phyloP scores from a whole-genome alignment of 495 filamentous ascomycete species.

The Neurospora sp. region DNA sequence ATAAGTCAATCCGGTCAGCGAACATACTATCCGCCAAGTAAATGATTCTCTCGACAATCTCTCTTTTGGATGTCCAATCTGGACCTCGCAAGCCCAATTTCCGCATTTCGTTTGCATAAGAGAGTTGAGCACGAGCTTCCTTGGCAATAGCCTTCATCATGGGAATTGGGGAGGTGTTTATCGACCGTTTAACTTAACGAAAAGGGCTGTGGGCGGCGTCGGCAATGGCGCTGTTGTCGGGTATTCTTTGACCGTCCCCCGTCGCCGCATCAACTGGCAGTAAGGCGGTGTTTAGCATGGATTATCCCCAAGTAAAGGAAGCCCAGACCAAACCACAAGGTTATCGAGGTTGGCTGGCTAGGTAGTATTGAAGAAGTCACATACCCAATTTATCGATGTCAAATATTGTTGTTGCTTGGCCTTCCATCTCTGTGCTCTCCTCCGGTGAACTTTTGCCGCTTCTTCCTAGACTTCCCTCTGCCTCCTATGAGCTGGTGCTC shows the following conservation, averaged over 20 bases:
- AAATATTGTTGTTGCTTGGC: background rate
- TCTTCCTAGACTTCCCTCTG: too few species aligned
- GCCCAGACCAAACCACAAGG: background rate
- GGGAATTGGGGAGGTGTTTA: background rate
- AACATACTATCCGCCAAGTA: too few species aligned
- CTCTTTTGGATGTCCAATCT: background rate
- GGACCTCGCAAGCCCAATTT: background rate
- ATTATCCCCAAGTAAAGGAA: background rate
- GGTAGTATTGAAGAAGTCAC: background rate
- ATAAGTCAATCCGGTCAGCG: too few species aligned
- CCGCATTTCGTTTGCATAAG: background rate
- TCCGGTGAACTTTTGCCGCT: background rate
- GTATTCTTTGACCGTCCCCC: background rate
- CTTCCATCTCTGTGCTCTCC: background rate
- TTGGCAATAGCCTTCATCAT: background rate
- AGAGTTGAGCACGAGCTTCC: background rate
- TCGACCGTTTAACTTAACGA: background rate
- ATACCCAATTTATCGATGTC: background rate
- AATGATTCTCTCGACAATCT: too few species aligned
- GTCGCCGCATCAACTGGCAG: background rate
- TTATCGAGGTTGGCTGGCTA: background rate
- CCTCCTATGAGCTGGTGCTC: background rate
- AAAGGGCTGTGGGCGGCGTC: background rate
- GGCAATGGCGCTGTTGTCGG: background rate
- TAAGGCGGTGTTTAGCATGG: background rate